Conservation (phyloP, 2,329 filamentous ascomycete species). For the Fusarium tjaetaba region DNA sequence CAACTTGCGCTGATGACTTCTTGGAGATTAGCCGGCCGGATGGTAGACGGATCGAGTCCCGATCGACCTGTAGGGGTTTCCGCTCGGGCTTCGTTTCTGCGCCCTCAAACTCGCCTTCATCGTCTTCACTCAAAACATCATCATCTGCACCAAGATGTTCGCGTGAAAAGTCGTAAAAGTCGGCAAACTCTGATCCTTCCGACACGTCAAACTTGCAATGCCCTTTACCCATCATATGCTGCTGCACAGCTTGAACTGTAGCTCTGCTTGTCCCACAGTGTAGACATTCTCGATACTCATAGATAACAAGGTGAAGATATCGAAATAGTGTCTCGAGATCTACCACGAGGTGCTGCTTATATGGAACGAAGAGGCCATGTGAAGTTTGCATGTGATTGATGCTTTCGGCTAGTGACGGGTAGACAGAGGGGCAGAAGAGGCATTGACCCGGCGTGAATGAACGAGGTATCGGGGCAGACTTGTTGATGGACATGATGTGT, state of each 20-base stretch:
- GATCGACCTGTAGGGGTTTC: neutral
- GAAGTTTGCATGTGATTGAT: constrained; percentile 6
- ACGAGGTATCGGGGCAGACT: neutral
- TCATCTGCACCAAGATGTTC: rapidly evolving
- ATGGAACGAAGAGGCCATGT: neutral
- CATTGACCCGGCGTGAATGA: neutral
- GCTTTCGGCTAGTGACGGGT: neutral
- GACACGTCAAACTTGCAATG: constrained; percentile 17
- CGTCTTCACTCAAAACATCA: rapidly evolving
- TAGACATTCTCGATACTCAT: constrained; percentile 1
- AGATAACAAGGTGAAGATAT: neutral
- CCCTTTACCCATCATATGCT: constrained; percentile 10
- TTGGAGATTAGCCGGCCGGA: constrained; percentile 10
- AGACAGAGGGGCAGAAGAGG: neutral
- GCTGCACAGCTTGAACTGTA: neutral
- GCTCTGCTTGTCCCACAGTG: neutral
- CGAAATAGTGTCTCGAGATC: neutral
- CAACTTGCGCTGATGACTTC: neutral
- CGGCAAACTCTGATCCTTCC: neutral
- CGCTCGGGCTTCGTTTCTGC: rapidly evolving
- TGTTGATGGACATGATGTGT: neutral
- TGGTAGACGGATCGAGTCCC: neutral
- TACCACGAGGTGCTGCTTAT: neutral
- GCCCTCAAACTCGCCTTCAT: rapidly evolving
- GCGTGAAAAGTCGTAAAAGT: constrained; percentile 5